Conservation (phyloP, 192 early-diverging fungal genomes). For the Rhizoclosmatium globosum region DNA sequence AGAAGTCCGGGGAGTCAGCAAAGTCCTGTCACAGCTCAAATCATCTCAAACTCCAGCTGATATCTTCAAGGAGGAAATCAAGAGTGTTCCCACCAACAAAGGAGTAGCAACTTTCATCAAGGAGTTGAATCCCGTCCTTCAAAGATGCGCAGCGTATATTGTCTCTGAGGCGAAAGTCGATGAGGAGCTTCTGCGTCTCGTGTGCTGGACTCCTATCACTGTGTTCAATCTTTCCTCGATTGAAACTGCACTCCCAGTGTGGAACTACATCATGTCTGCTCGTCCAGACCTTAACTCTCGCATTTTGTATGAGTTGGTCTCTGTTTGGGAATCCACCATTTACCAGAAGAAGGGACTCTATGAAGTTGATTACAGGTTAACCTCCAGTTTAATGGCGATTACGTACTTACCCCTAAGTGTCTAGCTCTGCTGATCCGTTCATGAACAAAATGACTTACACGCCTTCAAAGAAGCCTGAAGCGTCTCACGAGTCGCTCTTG, state of each 20-base stretch:
- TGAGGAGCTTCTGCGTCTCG: constrained; percentile 78
- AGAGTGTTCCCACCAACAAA: not conserved
- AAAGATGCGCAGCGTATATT: constrained; percentile 60
- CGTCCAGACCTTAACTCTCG: constrained; percentile 75
- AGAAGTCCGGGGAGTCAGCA: constrained; percentile 54
- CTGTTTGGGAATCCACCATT: constrained; percentile 84
- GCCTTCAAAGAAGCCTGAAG: constrained; percentile 83
- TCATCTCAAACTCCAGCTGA: not conserved
- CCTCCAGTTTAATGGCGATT: constrained; percentile 14
- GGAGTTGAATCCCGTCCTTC: constrained; percentile 58
- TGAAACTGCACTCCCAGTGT: constrained; percentile 85
- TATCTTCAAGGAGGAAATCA: constrained; percentile 36
- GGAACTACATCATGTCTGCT: constrained; percentile 88
- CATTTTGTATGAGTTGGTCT: constrained; percentile 84
- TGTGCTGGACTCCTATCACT: constrained; percentile 88
- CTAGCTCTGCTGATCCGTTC: constrained; percentile 79
- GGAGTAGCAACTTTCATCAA: constrained; percentile 54
- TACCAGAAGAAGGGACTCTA: constrained; percentile 85
- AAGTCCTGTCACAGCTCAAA: constrained; percentile 19
- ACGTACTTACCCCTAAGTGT: not conserved
- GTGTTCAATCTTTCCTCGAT: constrained; percentile 81
- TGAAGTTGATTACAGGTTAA: constrained; percentile 27
- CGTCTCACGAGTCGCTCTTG: constrained; percentile 68
- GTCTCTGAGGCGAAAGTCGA: constrained; percentile 50
- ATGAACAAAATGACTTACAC: constrained; percentile 91